A percentile compares a stretch with the other conserved stretches of the same genome.
These are phyloP conservation scores for Candida vaughaniae DNA, from an alignment of 805 yeast species.

Conservation along the genomic window DNA sequence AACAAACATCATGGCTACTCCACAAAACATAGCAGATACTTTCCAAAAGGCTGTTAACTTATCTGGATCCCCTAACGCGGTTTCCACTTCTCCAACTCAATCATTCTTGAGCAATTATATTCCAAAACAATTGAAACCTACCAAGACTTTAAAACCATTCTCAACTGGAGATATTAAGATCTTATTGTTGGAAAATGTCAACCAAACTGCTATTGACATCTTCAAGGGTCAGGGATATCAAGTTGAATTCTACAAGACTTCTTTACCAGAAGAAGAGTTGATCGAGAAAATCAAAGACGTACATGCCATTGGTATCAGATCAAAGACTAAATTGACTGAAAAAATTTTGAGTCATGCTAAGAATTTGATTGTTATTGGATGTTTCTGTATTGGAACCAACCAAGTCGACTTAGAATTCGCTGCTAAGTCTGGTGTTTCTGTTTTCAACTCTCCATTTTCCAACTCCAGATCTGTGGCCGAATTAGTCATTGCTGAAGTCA, in stretches of 20 bases:
- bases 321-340: conserved; percentile 87
- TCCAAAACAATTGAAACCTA: conserved; percentile 40
- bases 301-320: conserved; percentile 97
- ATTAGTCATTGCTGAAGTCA: conserved; percentile 91
- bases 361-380: conserved; percentile 87
- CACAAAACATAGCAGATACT: conserved; percentile 63
- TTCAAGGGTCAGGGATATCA: conserved; percentile 92
- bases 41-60: conserved; percentile 56
- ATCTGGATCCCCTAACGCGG: conserved; percentile 64
- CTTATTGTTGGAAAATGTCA: conserved; percentile 87
- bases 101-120: conserved; percentile 61
- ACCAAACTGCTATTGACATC: conserved; percentile 85
- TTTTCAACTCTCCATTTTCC: conserved; percentile 97
- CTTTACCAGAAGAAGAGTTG: conserved; percentile 88
- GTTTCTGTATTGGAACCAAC: conserved; percentile 99
- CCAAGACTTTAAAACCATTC: conserved; percentile 86
- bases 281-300: conserved; percentile 91
- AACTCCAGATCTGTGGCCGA: conserved; percentile 99
- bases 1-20: conserved; percentile 54
- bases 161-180: conserved; percentile 94
- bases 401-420: conserved; percentile 94
- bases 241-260: conserved; percentile 88
- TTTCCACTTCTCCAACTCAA: conserved; percentile 81
- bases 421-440: conserved; percentile 90
- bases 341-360: conserved; percentile 81